phyloP scores from a whole-genome alignment of 2,329 filamentous ascomycete species.

The Fusarium sp. region DNA sequence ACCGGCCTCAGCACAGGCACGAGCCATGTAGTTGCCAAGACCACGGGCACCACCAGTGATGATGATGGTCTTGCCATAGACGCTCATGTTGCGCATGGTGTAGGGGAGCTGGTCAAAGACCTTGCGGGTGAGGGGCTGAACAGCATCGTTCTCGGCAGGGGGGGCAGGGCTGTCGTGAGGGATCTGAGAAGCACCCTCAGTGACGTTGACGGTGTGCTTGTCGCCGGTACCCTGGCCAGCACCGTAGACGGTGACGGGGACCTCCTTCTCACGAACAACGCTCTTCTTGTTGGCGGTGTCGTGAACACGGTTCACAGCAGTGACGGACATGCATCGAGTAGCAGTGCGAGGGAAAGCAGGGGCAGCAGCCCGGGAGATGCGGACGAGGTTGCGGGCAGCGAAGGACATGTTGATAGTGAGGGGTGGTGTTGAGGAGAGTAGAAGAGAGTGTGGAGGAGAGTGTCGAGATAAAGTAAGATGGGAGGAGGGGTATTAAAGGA shows the following conservation, averaged over 20 bases:
- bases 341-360: slow-evolving; percentile 42
- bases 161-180: slow-evolving; percentile 56
- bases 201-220: slow-evolving; percentile 68
- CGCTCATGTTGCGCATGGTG: slow-evolving; percentile 76
- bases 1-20: slow-evolving; percentile 80
- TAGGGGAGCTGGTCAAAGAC: slow-evolving; percentile 69
- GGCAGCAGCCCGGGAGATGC: slow-evolving; percentile 48
- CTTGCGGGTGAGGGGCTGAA: slow-evolving; percentile 65
- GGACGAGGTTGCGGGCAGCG: slow-evolving; percentile 51
- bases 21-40: slow-evolving; percentile 83
- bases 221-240: slow-evolving; percentile 59
- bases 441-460: slow-evolving; percentile 8
- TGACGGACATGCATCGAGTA: slow-evolving; percentile 51
- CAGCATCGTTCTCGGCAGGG: slow-evolving; percentile 58
- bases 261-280: slow-evolving; percentile 67
- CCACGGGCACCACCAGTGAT: slow-evolving; percentile 82
- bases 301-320: slow-evolving; percentile 48
- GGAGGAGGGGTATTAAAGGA: slow-evolving; percentile 21
- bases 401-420: slow-evolving; percentile 49
- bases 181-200: slow-evolving; percentile 55
- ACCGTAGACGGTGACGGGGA: slow-evolving; percentile 67
- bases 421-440: slow-evolving; percentile 4
- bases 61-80: slow-evolving; percentile 78
- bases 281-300: slow-evolving; percentile 61
- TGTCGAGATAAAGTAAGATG: background rate